These are phyloP conservation scores for Biscogniauxia marginata DNA, from an alignment of 2,329 filamentous ascomycete genomes.

Conservation along the genomic window DNA sequence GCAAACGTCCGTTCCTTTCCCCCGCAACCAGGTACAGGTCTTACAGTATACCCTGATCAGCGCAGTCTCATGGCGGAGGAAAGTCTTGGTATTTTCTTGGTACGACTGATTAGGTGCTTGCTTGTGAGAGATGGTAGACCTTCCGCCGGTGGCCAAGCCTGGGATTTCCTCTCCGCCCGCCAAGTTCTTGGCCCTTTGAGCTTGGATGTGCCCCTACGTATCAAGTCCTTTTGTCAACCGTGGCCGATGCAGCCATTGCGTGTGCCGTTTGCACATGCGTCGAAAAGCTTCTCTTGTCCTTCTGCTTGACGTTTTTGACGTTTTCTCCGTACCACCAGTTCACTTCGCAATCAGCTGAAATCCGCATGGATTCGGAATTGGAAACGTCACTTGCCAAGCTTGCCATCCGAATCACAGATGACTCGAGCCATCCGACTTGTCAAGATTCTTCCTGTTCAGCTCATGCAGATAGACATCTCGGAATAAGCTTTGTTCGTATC, in stretches of 20 bases:
- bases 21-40: neutral
- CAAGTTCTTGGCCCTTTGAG: conserved; percentile 29
- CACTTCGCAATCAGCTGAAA: neutral
- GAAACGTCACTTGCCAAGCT: neutral
- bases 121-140: conserved; percentile 13
- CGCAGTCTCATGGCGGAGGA: conserved; percentile 17
- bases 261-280: neutral
- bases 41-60: neutral
- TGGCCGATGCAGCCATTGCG: neutral
- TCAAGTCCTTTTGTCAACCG: too few species aligned
- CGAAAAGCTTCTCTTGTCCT: neutral
- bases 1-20: conserved; percentile 5
- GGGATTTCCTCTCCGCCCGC: conserved; percentile 34
- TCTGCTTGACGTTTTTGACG: neutral
- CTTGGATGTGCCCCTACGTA: neutral
- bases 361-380: neutral
- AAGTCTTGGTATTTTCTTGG: conserved; percentile 12
- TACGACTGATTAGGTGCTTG: conserved; percentile 13
- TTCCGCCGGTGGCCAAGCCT: conserved; percentile 32
- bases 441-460: neutral
- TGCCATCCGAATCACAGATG: neutral
- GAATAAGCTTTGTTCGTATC: neutral
- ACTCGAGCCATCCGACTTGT: neutral
- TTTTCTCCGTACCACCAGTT: neutral
- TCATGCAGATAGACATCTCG: neutral